Evolutionary conservation across 179 eudicot genomes (phyloP).

Genomic region (Corrigiola litoralis): DNA sequence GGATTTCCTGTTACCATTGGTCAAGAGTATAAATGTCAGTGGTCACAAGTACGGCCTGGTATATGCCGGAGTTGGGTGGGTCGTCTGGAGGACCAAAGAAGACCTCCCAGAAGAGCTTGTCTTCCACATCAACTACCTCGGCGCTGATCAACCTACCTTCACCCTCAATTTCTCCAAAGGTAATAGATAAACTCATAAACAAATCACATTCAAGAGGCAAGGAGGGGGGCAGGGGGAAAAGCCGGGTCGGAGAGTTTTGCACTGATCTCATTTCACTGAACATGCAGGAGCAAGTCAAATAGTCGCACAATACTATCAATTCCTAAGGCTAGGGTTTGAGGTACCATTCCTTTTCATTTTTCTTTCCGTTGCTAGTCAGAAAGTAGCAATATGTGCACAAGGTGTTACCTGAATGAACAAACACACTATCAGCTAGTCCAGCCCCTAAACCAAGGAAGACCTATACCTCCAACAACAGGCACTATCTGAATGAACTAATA

Average conservation of each 20-base stretch:
- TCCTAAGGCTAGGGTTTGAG: slow-evolving; percentile 40
- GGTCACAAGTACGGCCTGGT: slow-evolving; percentile 61
- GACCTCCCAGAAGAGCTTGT: slow-evolving; percentile 61
- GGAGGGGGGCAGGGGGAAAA: neutral
- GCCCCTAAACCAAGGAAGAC: too few relatives aligned
- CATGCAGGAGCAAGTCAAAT: slow-evolving; percentile 39
- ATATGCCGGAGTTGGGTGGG: slow-evolving; percentile 63
- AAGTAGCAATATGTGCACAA: neutral
- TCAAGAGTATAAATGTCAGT: slow-evolving; percentile 56
- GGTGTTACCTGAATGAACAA: neutral
- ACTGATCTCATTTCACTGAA: neutral
- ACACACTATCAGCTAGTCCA: neutral
- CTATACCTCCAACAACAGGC: too few relatives aligned
- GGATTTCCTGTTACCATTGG: slow-evolving; percentile 53
- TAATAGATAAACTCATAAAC: neutral
- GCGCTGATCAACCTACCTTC: slow-evolving; percentile 63
- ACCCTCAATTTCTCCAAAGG: slow-evolving; percentile 70
- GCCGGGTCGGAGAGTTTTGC: neutral
- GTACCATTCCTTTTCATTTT: slow-evolving; percentile 14
- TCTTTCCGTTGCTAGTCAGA: neutral
- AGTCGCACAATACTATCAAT: slow-evolving; percentile 39
- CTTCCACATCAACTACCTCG: slow-evolving; percentile 61
- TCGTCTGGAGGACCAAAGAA: slow-evolving; percentile 57
- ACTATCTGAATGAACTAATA: neutral
- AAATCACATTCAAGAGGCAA: neutral